Percentiles rank a stretch among this genome's conserved stretches.
Conservation (phyloP, 2,329 filamentous ascomycete species). For the Penicillium sp. region DNA sequence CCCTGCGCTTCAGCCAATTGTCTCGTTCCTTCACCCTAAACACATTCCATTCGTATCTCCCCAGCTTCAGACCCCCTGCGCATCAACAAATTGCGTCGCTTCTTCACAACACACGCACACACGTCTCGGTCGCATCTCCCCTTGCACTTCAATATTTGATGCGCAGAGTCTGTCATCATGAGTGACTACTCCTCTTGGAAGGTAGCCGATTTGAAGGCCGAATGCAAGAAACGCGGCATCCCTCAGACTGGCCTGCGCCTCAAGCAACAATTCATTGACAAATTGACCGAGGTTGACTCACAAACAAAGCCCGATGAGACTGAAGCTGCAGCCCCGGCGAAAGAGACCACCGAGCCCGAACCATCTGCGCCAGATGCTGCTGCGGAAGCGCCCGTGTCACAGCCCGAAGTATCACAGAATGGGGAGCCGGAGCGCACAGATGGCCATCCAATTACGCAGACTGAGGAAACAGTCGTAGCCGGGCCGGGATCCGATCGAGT, state of each 20-base stretch:
- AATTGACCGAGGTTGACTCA: conserved; percentile 50
- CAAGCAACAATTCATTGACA: conserved; percentile 61
- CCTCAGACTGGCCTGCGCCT: conserved; percentile 66
- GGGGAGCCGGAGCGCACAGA: conserved; percentile 10
- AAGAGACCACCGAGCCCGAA: conserved; percentile 9
- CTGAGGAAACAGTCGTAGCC: not conserved
- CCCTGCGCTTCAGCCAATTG: conserved; percentile 7
- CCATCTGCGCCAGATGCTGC: conserved; percentile 9
- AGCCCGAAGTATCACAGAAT: conserved; percentile 11
- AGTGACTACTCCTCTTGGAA: conserved; percentile 59
- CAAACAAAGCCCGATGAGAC: conserved; percentile 31
- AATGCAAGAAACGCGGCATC: conserved; percentile 69
- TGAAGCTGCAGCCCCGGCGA: conserved; percentile 15
- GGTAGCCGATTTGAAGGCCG: conserved; percentile 69
- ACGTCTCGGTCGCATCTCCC: not conserved
- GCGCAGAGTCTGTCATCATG: conserved; percentile 36
- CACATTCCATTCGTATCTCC: conserved; percentile 2
- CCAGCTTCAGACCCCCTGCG: conserved; percentile 16
- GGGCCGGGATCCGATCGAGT: conserved; percentile 1
- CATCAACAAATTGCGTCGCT: not conserved
- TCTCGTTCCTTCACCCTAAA: not conserved
- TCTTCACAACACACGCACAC: not conserved
- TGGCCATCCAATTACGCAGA: conserved; percentile 4
- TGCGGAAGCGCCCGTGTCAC: conserved; percentile 17
- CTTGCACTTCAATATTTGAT: conserved; percentile 2